Base-by-base conservation (phyloP, 371 early-diverging fungal genomes). In the Mortierella sp. region DNA sequence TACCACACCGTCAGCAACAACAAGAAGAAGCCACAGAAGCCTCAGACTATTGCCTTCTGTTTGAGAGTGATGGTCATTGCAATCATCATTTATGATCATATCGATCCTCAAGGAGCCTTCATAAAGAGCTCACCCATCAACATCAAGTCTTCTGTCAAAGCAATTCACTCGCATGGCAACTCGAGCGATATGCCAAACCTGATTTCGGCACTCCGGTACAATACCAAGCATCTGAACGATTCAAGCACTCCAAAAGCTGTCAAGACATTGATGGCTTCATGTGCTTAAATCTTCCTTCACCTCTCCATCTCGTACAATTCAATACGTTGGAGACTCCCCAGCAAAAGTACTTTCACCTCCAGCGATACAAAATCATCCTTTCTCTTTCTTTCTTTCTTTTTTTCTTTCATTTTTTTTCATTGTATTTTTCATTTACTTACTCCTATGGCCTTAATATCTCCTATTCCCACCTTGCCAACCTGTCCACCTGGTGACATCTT, bases 61-160 rank as follows among this genome's bases (percentile, higher is more conserved):
- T 85, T 96, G 71, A 89, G 95, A 49, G 95, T 96, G 42, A 92
- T 96, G 91, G 95, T 95, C 35, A 90, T 92, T 17, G 92, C 94
- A 59, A 93, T 95, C 62, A 88, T 98, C 26, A 83, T 96, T 56
- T 96, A 96, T 73, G 98, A 98, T 85, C 94, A 95, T 80, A 89
- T 96, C 49, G 88, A 92, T 75, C 89, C 92, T 15, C 86, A 87
- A 22, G 97, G 97, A 15, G 93, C 92, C 5, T 95, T 94, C 82
- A 85, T 81, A 63, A 92, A 93, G 72, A 86, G 85, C 57, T 93
- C 95, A 15, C 89, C 91, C 26, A 92, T 96, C 73, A 94, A 96
- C 83, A 87, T 92, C 71, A 88, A 87, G 82, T 80, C 89, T 32
- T 90, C 90, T 40, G 90, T 96, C 64, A 91, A 91, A 74, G 85